Evolutionary conservation across 192 early-diverging fungal genomes (phyloP).

Genomic region (Spizellomyces punctatus): DNA sequence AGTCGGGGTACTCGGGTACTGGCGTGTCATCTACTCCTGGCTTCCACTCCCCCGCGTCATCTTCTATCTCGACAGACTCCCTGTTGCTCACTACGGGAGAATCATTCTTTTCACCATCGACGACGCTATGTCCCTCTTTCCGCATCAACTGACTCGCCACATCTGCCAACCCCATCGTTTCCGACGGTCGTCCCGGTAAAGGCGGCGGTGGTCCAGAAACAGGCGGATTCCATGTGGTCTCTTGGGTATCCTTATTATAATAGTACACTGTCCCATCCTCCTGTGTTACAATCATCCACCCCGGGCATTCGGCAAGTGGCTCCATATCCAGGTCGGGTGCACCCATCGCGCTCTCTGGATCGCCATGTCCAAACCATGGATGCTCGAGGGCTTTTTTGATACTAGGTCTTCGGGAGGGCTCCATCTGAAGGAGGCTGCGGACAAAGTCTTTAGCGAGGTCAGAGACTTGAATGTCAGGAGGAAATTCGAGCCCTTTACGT

Average conservation of each 20-base stretch:
- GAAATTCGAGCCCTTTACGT: constrained; percentile 15
- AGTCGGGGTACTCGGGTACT: neutral
- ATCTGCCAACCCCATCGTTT: neutral
- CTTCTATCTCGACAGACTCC: neutral
- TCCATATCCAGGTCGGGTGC: neutral
- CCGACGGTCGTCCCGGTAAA: constrained; percentile 5
- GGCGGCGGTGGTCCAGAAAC: neutral
- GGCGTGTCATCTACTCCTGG: neutral
- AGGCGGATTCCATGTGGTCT: constrained; percentile 19
- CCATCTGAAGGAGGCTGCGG: constrained; percentile 57
- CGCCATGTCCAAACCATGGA: constrained; percentile 63
- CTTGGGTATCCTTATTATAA: constrained; percentile 20
- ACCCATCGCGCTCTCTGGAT: neutral
- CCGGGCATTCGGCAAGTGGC: constrained; percentile 4
- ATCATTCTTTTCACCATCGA: neutral
- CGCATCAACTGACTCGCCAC: neutral
- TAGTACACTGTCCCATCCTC: constrained; percentile 28
- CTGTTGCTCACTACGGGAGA: neutral
- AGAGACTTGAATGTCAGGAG: constrained; percentile 4
- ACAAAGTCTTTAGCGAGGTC: constrained; percentile 71
- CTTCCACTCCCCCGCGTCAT: neutral
- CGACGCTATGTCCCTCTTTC: neutral
- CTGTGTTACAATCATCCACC: constrained; percentile 22
- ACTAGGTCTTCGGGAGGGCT: constrained; percentile 68
- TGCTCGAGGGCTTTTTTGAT: constrained; percentile 73